Evolutionary conservation across 2,329 filamentous ascomycete genomes (phyloP).

Genomic region (Ceratocystis eucalypticola): DNA sequence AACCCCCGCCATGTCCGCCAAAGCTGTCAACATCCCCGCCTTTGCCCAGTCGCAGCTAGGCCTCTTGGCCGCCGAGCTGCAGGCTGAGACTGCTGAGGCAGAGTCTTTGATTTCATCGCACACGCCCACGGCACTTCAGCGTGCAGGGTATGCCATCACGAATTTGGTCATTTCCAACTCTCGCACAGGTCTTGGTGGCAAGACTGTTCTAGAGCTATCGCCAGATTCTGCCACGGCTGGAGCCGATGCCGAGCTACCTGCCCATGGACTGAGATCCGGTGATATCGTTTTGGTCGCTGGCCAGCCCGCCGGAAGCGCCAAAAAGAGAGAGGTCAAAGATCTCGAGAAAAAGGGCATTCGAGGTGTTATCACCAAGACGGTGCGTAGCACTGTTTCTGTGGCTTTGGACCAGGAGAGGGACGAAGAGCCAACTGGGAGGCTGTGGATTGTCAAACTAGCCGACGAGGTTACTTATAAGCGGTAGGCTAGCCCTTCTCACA

Average conservation of each 20-base stretch:
- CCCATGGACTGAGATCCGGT: constrained; percentile 62
- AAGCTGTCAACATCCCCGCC: constrained; percentile 46
- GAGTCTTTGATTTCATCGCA: constrained; percentile 52
- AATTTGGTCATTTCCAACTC: constrained; percentile 62
- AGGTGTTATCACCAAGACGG: constrained; percentile 57
- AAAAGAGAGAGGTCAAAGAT: constrained; percentile 58
- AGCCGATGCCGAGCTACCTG: constrained; percentile 40
- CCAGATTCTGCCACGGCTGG: constrained; percentile 54
- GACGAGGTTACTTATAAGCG: constrained; percentile 54
- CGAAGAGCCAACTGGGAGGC: constrained; percentile 32
- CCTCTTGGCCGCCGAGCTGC: constrained; percentile 57
- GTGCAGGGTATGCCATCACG: constrained; percentile 64
- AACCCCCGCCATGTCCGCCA: constrained; percentile 26
- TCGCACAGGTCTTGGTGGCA: constrained; percentile 83
- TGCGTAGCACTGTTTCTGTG: constrained; percentile 45
- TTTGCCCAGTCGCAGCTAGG: constrained; percentile 60
- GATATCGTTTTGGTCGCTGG: constrained; percentile 67
- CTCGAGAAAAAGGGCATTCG: constrained; percentile 53
- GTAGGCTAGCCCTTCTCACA: constrained; percentile 25
- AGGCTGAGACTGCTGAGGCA: constrained; percentile 59
- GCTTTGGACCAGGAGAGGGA: constrained; percentile 48
- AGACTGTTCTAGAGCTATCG: constrained; percentile 69
- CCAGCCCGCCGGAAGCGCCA: constrained; percentile 58
- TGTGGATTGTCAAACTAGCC: constrained; percentile 54
- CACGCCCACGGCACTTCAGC: constrained; percentile 55